These are phyloP conservation scores for Globisporangium spiculum DNA, from an alignment of 352 stramenopile species.

Conservation along the genomic window DNA sequence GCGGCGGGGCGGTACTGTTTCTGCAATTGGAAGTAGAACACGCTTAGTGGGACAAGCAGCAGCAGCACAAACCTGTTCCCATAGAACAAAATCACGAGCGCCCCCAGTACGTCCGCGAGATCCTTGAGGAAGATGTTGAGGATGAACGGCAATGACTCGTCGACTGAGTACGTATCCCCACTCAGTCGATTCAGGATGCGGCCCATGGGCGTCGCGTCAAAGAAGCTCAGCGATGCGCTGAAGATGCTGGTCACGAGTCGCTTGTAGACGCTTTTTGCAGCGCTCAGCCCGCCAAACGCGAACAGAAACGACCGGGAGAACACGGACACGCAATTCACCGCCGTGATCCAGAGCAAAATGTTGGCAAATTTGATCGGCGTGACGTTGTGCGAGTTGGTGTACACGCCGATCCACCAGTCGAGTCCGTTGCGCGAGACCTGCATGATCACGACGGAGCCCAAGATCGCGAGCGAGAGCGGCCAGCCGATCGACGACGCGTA, in stretches of 20 bases:
- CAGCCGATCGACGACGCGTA: constrained; percentile 60
- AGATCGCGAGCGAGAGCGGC: constrained; percentile 40
- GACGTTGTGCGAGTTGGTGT: constrained; percentile 60
- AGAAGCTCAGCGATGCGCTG: constrained; percentile 56
- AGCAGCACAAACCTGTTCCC: constrained; percentile 72
- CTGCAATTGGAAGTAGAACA: constrained; percentile 71
- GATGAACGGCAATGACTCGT: constrained; percentile 87
- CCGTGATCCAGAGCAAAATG: constrained; percentile 61
- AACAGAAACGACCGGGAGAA: constrained; percentile 86
- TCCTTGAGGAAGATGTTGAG: constrained; percentile 89
- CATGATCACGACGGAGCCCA: constrained; percentile 61
- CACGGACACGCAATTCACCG: constrained; percentile 62
- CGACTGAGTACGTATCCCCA: constrained; percentile 78
- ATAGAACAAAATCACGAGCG: constrained; percentile 77
- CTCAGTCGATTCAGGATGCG: constrained; percentile 80
- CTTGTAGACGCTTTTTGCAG: constrained; percentile 60
- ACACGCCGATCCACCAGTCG: constrained; percentile 84
- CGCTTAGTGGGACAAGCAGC: constrained; percentile 65
- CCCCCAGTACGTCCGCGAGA: constrained; percentile 60
- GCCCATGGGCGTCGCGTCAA: constrained; percentile 60
- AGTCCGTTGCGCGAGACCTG: constrained; percentile 76
- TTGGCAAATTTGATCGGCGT: constrained; percentile 46
- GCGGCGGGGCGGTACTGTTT: constrained; percentile 65
- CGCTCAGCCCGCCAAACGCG: constrained; percentile 69
- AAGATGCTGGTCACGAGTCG: constrained; percentile 57